phyloP scores from a whole-genome alignment of 768 basidiomycete species.

The Omphalotus guepiniiformis region DNA sequence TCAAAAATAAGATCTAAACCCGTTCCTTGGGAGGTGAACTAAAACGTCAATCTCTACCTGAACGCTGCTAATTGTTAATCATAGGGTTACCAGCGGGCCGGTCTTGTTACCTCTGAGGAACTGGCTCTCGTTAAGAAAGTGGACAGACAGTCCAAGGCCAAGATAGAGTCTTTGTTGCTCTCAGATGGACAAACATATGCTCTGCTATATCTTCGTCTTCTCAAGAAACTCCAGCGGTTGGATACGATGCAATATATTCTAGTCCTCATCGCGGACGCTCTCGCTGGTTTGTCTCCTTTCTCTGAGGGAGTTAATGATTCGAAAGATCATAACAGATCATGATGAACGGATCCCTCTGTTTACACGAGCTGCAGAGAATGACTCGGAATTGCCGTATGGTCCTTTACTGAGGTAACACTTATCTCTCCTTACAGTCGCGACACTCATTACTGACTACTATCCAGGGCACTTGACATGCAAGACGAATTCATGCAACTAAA shows the following conservation, averaged over 20 bases:
- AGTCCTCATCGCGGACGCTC: slow-evolving; percentile 84
- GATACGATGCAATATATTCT: slow-evolving; percentile 88
- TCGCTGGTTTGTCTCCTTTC: slow-evolving; percentile 52
- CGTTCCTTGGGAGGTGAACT: slow-evolving; percentile 90
- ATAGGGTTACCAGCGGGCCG: slow-evolving; percentile 94
- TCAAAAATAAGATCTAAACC: slow-evolving; percentile 86
- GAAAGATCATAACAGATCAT: slow-evolving; percentile 50
- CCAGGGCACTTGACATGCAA: slow-evolving; percentile 73
- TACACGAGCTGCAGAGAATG: slow-evolving; percentile 52
- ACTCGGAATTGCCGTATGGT: slow-evolving; percentile 75
- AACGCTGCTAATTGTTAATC: slow-evolving; percentile 5
- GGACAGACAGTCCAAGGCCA: slow-evolving; percentile 72
- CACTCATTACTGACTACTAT: slow-evolving; percentile 11
- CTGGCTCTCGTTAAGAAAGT: slow-evolving; percentile 86
- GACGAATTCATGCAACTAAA: slow-evolving; percentile 98
- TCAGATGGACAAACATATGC: slow-evolving; percentile 85
- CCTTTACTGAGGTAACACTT: slow-evolving; percentile 65
- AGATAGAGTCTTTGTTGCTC: slow-evolving; percentile 71
- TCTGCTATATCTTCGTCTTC: slow-evolving; percentile 81
- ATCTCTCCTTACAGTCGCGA: background rate
- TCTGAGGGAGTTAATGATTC: background rate
- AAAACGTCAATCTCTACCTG: too few species aligned
- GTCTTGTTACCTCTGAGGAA: slow-evolving; percentile 84
- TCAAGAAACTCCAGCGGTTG: slow-evolving; percentile 77
- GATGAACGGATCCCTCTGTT: slow-evolving; percentile 85